These are phyloP conservation scores for Chytriomyces sp. DNA, from an alignment of 192 early-diverging fungal genomes.

Conservation along the genomic window DNA sequence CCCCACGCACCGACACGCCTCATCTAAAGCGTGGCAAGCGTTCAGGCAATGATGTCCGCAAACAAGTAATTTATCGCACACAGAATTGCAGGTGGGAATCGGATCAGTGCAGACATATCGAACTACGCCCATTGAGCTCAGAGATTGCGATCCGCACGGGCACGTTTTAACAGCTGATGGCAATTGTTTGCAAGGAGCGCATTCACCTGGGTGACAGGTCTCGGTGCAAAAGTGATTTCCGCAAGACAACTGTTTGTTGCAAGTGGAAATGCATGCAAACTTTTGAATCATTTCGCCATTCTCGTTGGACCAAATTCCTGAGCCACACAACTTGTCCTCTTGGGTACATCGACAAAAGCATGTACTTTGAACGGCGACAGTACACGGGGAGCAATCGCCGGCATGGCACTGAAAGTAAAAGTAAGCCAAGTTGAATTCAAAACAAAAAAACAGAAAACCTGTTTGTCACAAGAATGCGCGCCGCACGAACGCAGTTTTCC, in stretches of 20 bases:
- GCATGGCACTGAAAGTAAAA: constrained; percentile 12
- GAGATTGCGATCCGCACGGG: constrained; percentile 11
- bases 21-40: background rate
- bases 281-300: background rate
- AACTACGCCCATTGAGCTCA: background rate
- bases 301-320: background rate
- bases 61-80: constrained; percentile 1
- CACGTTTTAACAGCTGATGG: constrained; percentile 3
- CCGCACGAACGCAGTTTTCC: background rate
- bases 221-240: constrained; percentile 13
- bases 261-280: constrained; percentile 5
- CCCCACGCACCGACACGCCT: constrained; percentile 19
- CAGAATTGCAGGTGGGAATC: constrained; percentile 20
- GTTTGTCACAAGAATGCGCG: constrained; percentile 2
- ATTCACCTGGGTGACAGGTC: constrained; percentile 11
- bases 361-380: background rate
- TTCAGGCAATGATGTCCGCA: constrained; percentile 19
- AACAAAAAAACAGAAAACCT: background rate
- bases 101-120: constrained; percentile 6
- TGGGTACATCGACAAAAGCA: constrained; percentile 5
- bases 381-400: constrained; percentile 3
- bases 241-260: constrained; percentile 14
- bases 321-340: background rate
- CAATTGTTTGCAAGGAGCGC: background rate
- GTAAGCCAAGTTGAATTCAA: background rate